Evolutionary conservation across 1,139 yeast species (phyloP).

Genomic region (Hyphopichia fennica): DNA sequence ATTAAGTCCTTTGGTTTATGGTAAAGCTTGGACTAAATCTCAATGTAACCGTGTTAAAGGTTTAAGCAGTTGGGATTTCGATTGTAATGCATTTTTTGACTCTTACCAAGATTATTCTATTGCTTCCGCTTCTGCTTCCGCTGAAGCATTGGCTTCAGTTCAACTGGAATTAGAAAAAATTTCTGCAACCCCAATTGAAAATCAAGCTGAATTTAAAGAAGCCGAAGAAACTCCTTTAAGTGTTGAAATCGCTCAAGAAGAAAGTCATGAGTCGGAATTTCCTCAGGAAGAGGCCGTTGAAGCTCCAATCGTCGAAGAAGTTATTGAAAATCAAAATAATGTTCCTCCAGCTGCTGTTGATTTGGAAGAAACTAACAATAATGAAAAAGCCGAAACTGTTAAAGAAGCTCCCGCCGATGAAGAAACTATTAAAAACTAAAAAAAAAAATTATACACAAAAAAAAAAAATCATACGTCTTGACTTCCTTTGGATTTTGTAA

Average conservation of each 20-base stretch:
- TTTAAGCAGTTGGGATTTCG: conserved; percentile 78
- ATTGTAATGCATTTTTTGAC: conserved; percentile 60
- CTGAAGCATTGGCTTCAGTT: background rate
- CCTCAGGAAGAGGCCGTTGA: conserved; percentile 9
- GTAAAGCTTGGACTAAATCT: conserved; percentile 73
- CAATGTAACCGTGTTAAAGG: conserved; percentile 64
- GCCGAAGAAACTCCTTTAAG: conserved; percentile 24
- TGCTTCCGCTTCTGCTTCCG: conserved; percentile 10
- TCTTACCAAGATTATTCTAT: conserved; percentile 25
- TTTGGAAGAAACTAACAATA: conserved; percentile 3
- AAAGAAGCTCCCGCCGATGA: background rate
- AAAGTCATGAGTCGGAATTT: conserved; percentile 13
- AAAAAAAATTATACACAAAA: background rate
- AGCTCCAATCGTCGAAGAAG: conserved; percentile 11
- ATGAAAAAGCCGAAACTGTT: background rate
- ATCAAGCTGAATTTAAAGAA: conserved; percentile 17
- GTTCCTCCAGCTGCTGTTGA: conserved; percentile 7
- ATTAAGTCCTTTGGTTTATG: conserved; percentile 79
- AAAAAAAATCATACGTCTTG: background rate
- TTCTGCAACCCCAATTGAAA: conserved; percentile 13
- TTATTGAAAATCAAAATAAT: conserved; percentile 1
- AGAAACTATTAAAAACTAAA: background rate
- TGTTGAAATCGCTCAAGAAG: conserved; percentile 13
- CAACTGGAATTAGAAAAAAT: background rate
- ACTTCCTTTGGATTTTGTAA: too few relatives aligned